Percentiles rank a stretch among this genome's conserved stretches.
Evolutionary conservation across 2,329 filamentous ascomycete species (phyloP).

Genomic region (Colletotrichum caudatum): DNA sequence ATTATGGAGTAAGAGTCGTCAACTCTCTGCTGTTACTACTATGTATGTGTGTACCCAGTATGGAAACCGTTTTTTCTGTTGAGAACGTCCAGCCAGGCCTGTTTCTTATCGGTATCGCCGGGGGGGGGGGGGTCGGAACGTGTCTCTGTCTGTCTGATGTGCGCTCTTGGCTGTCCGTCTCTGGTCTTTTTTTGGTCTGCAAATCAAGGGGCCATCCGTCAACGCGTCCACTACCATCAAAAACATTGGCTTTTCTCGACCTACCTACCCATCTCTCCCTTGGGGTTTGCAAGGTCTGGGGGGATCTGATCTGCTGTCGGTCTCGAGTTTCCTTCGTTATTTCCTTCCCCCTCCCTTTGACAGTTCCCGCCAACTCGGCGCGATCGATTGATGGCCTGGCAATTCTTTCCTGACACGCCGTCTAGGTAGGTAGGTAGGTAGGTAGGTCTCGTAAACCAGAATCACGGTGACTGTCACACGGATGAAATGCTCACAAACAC

Average conservation of each 20-base stretch:
- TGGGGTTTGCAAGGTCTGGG: background rate
- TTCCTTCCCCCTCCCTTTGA: background rate
- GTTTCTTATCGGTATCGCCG: constrained; percentile 35
- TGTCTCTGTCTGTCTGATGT: constrained; percentile 34
- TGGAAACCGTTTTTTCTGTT: constrained; percentile 24
- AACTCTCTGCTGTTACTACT: background rate
- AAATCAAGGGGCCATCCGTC: background rate
- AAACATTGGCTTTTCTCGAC: too few species aligned
- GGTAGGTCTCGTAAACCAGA: background rate
- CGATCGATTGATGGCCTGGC: background rate
- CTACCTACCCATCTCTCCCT: background rate
- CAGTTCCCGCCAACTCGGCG: background rate
- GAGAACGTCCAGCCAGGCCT: constrained; percentile 24
- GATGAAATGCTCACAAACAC: background rate
- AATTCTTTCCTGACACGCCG: background rate
- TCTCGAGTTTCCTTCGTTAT: constrained; percentile 2
- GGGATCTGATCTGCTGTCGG: background rate
- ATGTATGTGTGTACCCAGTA: background rate
- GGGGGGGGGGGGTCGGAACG: constrained; percentile 20
- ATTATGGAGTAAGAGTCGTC: background rate
- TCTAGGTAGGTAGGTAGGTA: background rate
- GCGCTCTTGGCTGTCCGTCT: constrained; percentile 8
- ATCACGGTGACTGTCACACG: constrained; percentile 4
- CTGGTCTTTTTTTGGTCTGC: background rate
- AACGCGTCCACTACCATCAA: background rate